Base-by-base conservation (phyloP, 225 moss, liverwort and hornwort genomes). In the Physcomitrium patens region DNA sequence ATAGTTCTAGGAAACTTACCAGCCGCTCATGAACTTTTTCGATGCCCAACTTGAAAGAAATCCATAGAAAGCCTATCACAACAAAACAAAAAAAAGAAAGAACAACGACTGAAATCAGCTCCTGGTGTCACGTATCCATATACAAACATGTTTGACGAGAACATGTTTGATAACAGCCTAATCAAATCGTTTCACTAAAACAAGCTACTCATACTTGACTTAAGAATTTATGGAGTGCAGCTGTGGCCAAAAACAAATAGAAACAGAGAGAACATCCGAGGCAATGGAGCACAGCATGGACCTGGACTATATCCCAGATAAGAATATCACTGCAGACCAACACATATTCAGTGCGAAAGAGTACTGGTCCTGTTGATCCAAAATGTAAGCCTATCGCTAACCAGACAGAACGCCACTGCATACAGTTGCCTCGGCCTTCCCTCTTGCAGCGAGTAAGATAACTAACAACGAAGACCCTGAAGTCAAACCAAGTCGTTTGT, bases 1-100 rank as follows among this genome's bases (percentile, higher is more conserved):
- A 37, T 37, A 37, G 7, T 20, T 50, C 45, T 59, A 41, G 60
- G 59, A 3, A 4, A 85, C 91, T 65, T 84, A 99, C 97, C 94
- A 99, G 85, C 99, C 99, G 78, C 95, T 99, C 99, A 99, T 99
- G 65, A 99, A 99, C 84, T 99, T 99, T 83, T 95, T 99, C 13
- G 95, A 99, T 41, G 99, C 95, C 99, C 99, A 99, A 83, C 99
- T 99, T 63, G 93, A 93, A 79, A 99, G 84, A 59, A 99, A 95
- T 12, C 95, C 99, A 79, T 91, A 93, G 52, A 99, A 94, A 58
- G 97, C 97, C 97, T 99, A 93, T 75, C 77, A 81, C 76, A 74
- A 68, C 77, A 10, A 74, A 68, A 80, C 47, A 59, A 67, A 7
- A 37, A 3, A 37, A n/a, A n/a, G n/a, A n/a, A n/a, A n/a, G n/a